These are phyloP conservation scores for Talaromyces albobiverticillius DNA, from an alignment of 2,329 filamentous ascomycete genomes.

Conservation along the genomic window DNA sequence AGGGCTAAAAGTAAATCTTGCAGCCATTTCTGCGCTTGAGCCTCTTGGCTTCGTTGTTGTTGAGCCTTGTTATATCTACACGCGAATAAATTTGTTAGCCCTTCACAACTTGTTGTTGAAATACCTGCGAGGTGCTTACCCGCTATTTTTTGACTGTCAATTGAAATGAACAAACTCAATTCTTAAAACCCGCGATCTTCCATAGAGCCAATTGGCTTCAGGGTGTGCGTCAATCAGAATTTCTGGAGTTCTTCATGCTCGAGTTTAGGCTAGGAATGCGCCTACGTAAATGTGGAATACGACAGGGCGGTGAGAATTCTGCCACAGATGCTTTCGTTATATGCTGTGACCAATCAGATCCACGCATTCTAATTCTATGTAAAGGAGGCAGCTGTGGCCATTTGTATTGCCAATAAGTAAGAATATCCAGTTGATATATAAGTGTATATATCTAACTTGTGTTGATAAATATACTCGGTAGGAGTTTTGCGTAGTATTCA, in stretches of 20 bases:
- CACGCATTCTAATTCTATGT: not conserved
- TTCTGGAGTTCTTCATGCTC: not conserved
- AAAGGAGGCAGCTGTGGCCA: no score
- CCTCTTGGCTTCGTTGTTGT: not conserved
- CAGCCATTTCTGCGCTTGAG: not conserved
- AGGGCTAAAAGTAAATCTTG: not conserved
- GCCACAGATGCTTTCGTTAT: not conserved
- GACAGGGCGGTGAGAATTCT: slow-evolving; percentile 8
- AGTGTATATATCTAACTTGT: no score
- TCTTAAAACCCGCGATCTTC: not conserved
- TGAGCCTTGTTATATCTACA: not conserved
- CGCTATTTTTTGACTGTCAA: not conserved
- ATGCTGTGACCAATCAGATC: slow-evolving; percentile 6
- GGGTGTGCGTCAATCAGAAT: not conserved
- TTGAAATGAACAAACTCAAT: not conserved
- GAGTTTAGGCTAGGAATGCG: not conserved
- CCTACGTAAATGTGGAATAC: not conserved
- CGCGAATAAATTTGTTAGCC: not conserved
- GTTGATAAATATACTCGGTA: no score
- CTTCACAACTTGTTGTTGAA: not conserved
- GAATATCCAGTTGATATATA: no score
- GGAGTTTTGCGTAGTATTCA: no score
- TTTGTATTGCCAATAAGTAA: no score
- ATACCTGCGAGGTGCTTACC: not conserved
- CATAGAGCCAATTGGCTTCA: not conserved